Conservation (phyloP, 805 yeast genomes). For the Candida bentonensis region DNA sequence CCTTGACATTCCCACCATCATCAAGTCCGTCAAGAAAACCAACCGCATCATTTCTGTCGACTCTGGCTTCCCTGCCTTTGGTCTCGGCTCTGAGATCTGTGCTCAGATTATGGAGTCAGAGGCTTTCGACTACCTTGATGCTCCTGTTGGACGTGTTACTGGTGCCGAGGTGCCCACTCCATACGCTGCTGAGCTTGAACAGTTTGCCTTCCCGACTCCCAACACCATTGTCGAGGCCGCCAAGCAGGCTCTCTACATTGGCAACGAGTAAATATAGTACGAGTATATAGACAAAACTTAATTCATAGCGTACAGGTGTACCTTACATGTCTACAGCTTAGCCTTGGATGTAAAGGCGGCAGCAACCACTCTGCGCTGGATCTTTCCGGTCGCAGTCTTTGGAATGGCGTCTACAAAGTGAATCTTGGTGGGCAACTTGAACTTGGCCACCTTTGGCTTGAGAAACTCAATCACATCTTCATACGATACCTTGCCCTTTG, state of each 20-base stretch:
- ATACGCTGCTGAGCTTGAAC: slow-evolving; percentile 90
- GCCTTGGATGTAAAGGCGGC: slow-evolving; percentile 21
- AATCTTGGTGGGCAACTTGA: slow-evolving; percentile 46
- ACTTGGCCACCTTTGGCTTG: slow-evolving; percentile 33
- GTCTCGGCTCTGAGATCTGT: slow-evolving; percentile 96
- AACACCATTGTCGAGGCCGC: slow-evolving; percentile 72
- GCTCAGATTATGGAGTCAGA: slow-evolving; percentile 98
- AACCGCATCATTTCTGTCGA: slow-evolving; percentile 93
- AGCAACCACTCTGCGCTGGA: slow-evolving; percentile 54
- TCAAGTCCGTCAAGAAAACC: slow-evolving; percentile 88
- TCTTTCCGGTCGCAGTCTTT: slow-evolving; percentile 67
- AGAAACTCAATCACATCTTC: slow-evolving; percentile 35
- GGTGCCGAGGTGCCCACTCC: slow-evolving; percentile 99
- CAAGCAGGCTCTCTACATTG: slow-evolving; percentile 27
- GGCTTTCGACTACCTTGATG: slow-evolving; percentile 95
- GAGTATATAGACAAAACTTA: background rate
- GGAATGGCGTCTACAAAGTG: slow-evolving; percentile 50
- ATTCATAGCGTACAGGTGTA: background rate
- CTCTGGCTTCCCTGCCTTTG: slow-evolving; percentile 95
- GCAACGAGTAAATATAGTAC: slow-evolving; percentile 11
- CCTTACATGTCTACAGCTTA: slow-evolving; percentile 16
- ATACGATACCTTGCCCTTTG: slow-evolving; percentile 21
- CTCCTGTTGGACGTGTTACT: slow-evolving; percentile 96
- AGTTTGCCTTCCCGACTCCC: slow-evolving; percentile 96
- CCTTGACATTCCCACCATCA: slow-evolving; percentile 73